Evolutionary conservation across 1,284 basidiomycete genomes (phyloP).

Genomic region (Cryptococcus sp.): DNA sequence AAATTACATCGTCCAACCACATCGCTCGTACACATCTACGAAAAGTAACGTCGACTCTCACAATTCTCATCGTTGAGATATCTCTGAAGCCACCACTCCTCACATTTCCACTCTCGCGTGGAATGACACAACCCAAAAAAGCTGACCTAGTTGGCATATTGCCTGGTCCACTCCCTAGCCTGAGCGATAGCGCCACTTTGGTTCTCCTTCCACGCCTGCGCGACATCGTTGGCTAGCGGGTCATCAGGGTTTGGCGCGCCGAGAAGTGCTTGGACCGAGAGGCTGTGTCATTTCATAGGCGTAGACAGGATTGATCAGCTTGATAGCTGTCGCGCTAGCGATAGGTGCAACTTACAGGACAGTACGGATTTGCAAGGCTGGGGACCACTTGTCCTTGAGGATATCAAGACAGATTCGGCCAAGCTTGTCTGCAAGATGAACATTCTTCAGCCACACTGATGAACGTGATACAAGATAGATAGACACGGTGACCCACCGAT

Average conservation of each 20-base stretch:
- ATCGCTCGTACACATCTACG: too few relatives aligned
- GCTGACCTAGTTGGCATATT: constrained; percentile 61
- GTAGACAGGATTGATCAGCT: not conserved
- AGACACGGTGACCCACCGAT: constrained; percentile 67
- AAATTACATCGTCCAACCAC: too few relatives aligned
- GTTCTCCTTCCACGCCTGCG: constrained; percentile 98
- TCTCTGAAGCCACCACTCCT: not conserved
- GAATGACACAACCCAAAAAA: not conserved
- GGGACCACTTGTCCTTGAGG: constrained; percentile 99
- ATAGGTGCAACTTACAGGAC: constrained; percentile 61
- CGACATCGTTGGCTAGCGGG: constrained; percentile 86
- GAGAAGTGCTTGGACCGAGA: constrained; percentile 93
- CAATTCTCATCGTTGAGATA: too few relatives aligned
- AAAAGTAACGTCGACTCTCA: too few relatives aligned
- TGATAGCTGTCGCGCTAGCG: not conserved
- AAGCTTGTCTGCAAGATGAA: constrained; percentile 75
- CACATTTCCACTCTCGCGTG: not conserved
- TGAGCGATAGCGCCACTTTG: constrained; percentile 87
- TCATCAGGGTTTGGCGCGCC: constrained; percentile 98
- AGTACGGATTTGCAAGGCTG: constrained; percentile 95
- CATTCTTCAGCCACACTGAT: constrained; percentile 2
- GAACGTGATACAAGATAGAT: not conserved
- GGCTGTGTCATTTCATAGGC: constrained; percentile 31
- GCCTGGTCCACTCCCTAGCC: constrained; percentile 87
- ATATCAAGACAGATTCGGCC: constrained; percentile 98